These are phyloP conservation scores for Stromatinia cepivora DNA, from an alignment of 2,329 filamentous ascomycete genomes.

Conservation along the genomic window DNA sequence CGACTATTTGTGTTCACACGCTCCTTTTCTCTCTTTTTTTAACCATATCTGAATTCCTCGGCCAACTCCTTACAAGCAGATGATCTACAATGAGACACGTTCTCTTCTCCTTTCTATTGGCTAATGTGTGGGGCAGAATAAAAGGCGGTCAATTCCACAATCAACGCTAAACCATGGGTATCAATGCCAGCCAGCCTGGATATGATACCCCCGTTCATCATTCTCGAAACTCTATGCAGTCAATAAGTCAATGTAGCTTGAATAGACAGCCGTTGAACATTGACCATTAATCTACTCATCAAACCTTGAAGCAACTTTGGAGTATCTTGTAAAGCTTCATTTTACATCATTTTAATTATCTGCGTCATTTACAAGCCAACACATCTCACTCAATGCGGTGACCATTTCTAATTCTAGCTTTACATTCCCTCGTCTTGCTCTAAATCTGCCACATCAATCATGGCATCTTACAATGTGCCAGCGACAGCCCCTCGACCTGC, in stretches of 20 bases:
- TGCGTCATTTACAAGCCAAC: background rate
- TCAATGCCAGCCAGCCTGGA: constrained; percentile 23
- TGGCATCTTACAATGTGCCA: constrained; percentile 47
- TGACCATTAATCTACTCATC: constrained; percentile 18
- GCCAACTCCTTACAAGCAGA: background rate
- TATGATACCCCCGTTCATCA: constrained; percentile 17
- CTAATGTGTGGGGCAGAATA: constrained; percentile 3
- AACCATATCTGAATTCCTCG: background rate
- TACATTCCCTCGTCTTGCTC: constrained; percentile 27
- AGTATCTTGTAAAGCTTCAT: background rate
- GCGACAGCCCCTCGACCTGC: constrained; percentile 46
- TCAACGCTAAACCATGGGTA: constrained; percentile 15
- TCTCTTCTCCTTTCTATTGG: constrained; percentile 14
- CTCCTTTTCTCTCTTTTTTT: background rate
- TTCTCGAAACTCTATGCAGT: constrained; percentile 12
- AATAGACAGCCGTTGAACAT: constrained; percentile 6
- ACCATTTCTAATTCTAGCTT: constrained; percentile 27
- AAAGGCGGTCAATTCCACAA: constrained; percentile 1
- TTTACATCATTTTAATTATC: constrained; percentile 2
- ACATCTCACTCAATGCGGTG: constrained; percentile 39
- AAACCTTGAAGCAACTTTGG: background rate
- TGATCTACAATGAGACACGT: constrained; percentile 20
- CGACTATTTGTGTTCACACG: background rate
- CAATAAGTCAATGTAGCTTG: constrained; percentile 11
- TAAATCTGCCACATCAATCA: constrained; percentile 36